These are phyloP conservation scores for Gaultheria prostrata DNA, from an alignment of 148 eudicot species.

Conservation along the genomic window DNA sequence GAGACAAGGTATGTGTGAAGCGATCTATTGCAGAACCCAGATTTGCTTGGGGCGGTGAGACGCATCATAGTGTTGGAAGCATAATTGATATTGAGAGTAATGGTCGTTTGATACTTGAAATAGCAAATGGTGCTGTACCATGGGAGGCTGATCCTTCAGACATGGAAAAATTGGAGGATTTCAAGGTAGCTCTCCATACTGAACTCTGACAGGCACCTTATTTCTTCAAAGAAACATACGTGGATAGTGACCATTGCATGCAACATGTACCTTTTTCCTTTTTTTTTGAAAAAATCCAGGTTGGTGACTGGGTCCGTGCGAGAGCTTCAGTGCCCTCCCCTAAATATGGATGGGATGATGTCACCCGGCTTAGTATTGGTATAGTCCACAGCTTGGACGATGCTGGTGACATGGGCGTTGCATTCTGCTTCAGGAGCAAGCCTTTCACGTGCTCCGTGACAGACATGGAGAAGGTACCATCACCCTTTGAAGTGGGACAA, in stretches of 20 bases:
- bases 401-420: slow-evolving; percentile 86
- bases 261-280: neutral
- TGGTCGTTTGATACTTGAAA: slow-evolving; percentile 81
- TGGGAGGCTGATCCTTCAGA: slow-evolving; percentile 99
- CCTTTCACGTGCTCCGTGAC: slow-evolving; percentile 78
- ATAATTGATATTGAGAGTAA: slow-evolving; percentile 82
- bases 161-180: slow-evolving; percentile 94
- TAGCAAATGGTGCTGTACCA: slow-evolving; percentile 81
- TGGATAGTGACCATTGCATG: slow-evolving; percentile 7
- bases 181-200: slow-evolving; percentile 56
- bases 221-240: neutral
- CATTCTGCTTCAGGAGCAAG: slow-evolving; percentile 91
- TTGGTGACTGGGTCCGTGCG: slow-evolving; percentile 82
- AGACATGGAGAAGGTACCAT: slow-evolving; percentile 72
- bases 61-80: slow-evolving; percentile 91
- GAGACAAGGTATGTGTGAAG: slow-evolving; percentile 83
- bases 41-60: slow-evolving; percentile 98
- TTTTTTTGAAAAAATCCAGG: slow-evolving; percentile 36
- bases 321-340: slow-evolving; percentile 92
- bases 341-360: slow-evolving; percentile 94
- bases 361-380: slow-evolving; percentile 72
- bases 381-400: slow-evolving; percentile 85
- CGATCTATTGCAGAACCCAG: slow-evolving; percentile 94
- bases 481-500: slow-evolving; percentile 86
- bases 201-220: neutral